Evolutionary conservation across 495 filamentous ascomycete species (phyloP).

Genomic region (Lindgomyces ingoldianus): DNA sequence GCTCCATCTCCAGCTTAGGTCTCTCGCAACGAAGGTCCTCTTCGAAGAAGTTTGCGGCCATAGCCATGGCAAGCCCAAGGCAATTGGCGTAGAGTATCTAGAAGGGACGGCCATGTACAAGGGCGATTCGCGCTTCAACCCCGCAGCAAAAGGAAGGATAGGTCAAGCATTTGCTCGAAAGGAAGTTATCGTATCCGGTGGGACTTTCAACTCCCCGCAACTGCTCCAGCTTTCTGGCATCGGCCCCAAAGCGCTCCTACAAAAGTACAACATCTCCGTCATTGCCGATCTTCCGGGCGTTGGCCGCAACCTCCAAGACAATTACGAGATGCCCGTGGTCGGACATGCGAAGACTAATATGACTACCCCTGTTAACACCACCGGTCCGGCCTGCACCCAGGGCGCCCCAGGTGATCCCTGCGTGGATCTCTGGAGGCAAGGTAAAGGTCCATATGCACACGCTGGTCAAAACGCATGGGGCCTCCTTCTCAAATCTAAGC

Average conservation of each 20-base stretch:
- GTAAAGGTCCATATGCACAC: background rate
- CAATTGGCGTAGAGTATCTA: conserved; percentile 64
- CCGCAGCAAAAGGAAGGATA: conserved; percentile 44
- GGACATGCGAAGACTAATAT: conserved; percentile 37
- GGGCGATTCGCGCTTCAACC: conserved; percentile 51
- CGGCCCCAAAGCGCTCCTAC: conserved; percentile 54
- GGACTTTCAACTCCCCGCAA: conserved; percentile 62
- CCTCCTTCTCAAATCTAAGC: background rate
- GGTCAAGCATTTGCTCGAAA: conserved; percentile 52
- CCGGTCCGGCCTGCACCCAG: background rate
- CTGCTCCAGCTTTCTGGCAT: conserved; percentile 65
- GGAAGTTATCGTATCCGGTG: conserved; percentile 66
- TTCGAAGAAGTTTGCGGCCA: conserved; percentile 46
- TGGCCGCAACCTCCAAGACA: conserved; percentile 65
- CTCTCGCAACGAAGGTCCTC: conserved; percentile 59
- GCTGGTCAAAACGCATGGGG: background rate
- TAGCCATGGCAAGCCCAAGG: conserved; percentile 49
- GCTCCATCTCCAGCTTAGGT: conserved; percentile 58
- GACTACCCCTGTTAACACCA: background rate
- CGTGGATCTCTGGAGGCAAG: background rate
- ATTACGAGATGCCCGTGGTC: conserved; percentile 57
- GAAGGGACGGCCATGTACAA: conserved; percentile 61
- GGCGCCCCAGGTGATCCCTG: background rate
- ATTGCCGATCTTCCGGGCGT: conserved; percentile 59
- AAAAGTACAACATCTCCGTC: conserved; percentile 51